These are phyloP conservation scores for Sporothrix brunneoviolacea DNA, from an alignment of 2,329 filamentous ascomycete species.

Conservation along the genomic window DNA sequence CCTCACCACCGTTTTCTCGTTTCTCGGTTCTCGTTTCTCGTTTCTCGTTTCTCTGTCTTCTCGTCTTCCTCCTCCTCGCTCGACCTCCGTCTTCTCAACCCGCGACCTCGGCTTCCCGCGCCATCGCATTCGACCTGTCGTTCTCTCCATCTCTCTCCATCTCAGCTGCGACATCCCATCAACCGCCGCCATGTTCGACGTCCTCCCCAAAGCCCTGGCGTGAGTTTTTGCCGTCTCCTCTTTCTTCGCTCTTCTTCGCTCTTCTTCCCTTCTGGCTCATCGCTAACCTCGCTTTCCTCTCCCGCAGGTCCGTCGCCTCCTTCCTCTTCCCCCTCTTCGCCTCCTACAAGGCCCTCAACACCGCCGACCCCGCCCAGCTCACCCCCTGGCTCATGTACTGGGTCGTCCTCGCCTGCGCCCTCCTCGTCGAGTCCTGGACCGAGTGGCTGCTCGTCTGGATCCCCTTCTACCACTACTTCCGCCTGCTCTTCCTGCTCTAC, in stretches of 20 bases:
- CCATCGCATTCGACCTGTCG: not conserved
- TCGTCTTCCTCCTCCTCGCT: too few relatives aligned
- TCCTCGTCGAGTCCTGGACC: constrained; percentile 80
- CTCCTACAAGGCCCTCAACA: constrained; percentile 95
- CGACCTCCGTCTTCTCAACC: too few relatives aligned
- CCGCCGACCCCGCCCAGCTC: constrained; percentile 78
- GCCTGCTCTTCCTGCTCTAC: constrained; percentile 81
- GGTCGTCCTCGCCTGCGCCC: constrained; percentile 78
- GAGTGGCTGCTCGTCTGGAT: constrained; percentile 84
- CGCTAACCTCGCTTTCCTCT: constrained; percentile 8
- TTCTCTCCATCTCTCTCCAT: not conserved
- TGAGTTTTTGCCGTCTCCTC: constrained; percentile 5
- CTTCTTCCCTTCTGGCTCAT: not conserved
- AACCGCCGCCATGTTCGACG: constrained; percentile 19
- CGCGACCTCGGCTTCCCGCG: too few relatives aligned
- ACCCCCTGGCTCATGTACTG: constrained; percentile 99
- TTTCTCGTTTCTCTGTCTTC: too few relatives aligned
- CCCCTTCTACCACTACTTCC: constrained; percentile 89
- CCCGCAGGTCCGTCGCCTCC: constrained; percentile 67
- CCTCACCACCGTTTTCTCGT: too few relatives aligned
- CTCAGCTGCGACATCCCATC: too few relatives aligned
- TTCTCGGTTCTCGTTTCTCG: too few relatives aligned
- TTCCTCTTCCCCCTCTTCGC: constrained; percentile 94
- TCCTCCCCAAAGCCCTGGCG: constrained; percentile 18
- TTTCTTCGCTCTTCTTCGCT: not conserved